Base-by-base conservation (phyloP, 345 rosid species). In the Capsella bursapastoris region DNA sequence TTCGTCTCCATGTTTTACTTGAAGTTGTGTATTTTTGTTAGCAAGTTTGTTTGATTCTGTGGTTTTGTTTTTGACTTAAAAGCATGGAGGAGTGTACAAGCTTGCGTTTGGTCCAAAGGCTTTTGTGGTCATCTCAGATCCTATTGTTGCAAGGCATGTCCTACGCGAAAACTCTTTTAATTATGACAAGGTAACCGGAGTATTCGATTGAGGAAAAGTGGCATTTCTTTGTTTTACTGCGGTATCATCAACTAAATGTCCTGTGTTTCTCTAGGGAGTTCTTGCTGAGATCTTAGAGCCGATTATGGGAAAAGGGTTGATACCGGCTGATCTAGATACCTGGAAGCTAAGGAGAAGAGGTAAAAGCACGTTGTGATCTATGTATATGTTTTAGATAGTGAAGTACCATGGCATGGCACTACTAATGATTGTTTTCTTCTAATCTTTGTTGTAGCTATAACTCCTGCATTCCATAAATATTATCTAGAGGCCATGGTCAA, bases 41-140 rank as follows among this genome's bases (percentile, higher is more conserved):
- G 45, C 50, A 69, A 7, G 37, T 50, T 10, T 66, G 50, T 60
- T 72, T 72, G 14, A 9, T 64, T 52, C 10, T 59, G 37, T 48
- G 49, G 25, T 5, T 37, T 47, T 35, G 5, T 32, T 32, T 34
- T 34, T 49, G 4, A 38, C 62, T 74, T 78, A 64, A 92, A 92
- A 94, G 98, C 90, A 91, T 71, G 98, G 98, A 63, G 84, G 96
- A 13, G 91, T 94, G 14, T 94, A 88, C 74, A 94, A 94, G 64
- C 98, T 94, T 78, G 97, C 98, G 57, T 94, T 94, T 86, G 98
- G 98, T 45, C 98, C 97, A 45, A 94, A 94, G 74, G 90, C 98
- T 8, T 94, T 94, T 83, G 97, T 94, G 73, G 97, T 94, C 68
- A 89, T 91, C 73, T 94, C 98, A 1, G 98, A 94, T 81, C 95